A percentile compares a stretch with the other conserved stretches of the same genome.
Evolutionary conservation across 768 basidiomycete genomes (phyloP).

Genomic region (Russula griseocarnosa): DNA sequence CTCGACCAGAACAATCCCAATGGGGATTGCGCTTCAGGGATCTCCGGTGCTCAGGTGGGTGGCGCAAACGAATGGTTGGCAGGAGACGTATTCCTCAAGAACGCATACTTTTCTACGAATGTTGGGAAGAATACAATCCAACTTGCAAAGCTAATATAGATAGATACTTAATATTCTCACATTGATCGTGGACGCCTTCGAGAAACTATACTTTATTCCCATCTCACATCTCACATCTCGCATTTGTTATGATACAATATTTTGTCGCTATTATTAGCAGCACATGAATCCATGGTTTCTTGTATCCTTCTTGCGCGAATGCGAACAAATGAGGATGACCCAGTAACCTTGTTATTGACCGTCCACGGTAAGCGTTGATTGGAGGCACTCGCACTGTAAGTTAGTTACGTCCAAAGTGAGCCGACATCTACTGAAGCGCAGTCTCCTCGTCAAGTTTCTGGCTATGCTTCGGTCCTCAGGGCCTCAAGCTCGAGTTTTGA

Average conservation of each 20-base stretch:
- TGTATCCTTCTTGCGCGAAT: not conserved
- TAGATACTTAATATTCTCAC: not conserved
- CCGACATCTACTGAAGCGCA: not conserved
- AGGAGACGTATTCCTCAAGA: conserved; percentile 76
- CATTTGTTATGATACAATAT: not conserved
- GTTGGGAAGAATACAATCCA: conserved; percentile 54
- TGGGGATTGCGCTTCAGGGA: conserved; percentile 68
- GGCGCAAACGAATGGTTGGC: conserved; percentile 63
- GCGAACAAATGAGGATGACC: not conserved
- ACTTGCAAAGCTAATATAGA: conserved; percentile 32
- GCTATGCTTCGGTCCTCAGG: not conserved
- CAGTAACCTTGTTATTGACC: not conserved
- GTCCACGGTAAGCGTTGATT: not conserved
- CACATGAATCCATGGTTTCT: not conserved
- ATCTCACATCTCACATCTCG: no score
- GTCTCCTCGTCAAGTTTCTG: not conserved
- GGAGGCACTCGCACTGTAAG: not conserved
- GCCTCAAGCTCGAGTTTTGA: not conserved
- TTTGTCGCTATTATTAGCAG: not conserved
- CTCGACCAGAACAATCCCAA: conserved; percentile 46
- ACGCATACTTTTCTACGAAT: conserved; percentile 67
- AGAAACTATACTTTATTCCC: not conserved
- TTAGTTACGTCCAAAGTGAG: no score
- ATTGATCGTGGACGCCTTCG: no score
- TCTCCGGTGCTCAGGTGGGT: conserved; percentile 58